These are phyloP conservation scores for Picochlorum sp. DNA, from an alignment of 139 green algal genomes.

Conservation along the genomic window DNA sequence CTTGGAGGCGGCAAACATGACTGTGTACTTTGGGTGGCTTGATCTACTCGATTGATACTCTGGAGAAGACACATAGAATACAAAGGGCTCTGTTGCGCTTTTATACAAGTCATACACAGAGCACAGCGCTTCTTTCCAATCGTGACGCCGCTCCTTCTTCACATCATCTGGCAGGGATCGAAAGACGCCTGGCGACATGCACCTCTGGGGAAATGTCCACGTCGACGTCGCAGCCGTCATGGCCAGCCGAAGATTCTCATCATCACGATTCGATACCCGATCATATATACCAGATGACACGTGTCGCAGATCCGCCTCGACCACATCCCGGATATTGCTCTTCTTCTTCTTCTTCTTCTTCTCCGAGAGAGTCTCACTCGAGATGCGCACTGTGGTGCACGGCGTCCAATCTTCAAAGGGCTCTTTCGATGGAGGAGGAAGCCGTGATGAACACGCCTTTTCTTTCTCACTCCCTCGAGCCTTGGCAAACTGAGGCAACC, in stretches of 20 bases:
- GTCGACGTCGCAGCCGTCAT: conserved; percentile 32
- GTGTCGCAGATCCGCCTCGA: no score
- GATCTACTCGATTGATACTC: conserved; percentile 6
- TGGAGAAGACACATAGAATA: conserved; percentile 38
- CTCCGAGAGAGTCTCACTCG: no score
- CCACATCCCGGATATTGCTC: no score
- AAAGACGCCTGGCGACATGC: background rate
- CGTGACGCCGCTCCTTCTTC: conserved; percentile 7
- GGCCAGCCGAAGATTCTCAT: conserved; percentile 4
- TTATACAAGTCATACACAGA: conserved; percentile 38
- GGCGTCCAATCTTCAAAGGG: no score
- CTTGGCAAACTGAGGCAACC: no score
- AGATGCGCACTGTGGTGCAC: no score
- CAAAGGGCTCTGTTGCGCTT: conserved; percentile 13
- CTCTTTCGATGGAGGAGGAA: no score
- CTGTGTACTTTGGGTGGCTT: conserved; percentile 25
- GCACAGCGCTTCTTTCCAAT: conserved; percentile 42
- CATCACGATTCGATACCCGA: no score
- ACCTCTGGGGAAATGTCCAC: conserved; percentile 36
- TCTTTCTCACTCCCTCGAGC: no score
- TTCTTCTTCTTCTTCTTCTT: no score
- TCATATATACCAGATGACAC: no score
- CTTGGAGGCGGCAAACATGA: conserved; percentile 40
- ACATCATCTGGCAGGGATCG: conserved; percentile 12
- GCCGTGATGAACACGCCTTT: no score